Base-by-base conservation (phyloP, 371 early-diverging fungal genomes). In the Rhizopus arrhizus region DNA sequence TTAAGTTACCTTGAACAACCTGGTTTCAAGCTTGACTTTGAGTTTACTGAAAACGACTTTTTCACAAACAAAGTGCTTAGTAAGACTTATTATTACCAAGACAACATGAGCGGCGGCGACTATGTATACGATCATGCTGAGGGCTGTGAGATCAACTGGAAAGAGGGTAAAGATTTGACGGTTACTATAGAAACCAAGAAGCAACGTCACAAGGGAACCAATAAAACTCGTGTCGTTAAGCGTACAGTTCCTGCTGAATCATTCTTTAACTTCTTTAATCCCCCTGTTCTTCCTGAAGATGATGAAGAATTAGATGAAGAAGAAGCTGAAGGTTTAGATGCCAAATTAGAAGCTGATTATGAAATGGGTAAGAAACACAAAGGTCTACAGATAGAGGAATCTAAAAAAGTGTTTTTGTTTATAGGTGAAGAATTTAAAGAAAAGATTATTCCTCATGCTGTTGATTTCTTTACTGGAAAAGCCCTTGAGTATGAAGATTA, bases 401-500 rank as follows among this genome's bases (percentile, higher is more conserved):
- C 22, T 22, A 22, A 22, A 22, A 22, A 22, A 0, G 22, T 22
- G 22, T 22, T 2, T 22, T 22, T 22, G 22, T 22, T 22, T 22
- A 22, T 22, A 22, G 97, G 53, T 41, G 98, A 98, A 74, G 88
- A 93, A 73, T 86, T 98, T 81, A 97, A 96, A 86, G 95, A 96
- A 59, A 92, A 91, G 76, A 75, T 98, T 61, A 88, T 98, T 61
- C 96, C 99, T 54, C 88, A 87, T 67, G 99, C 99, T 61, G 80
- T 98, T 57, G 94, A 96, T 78, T 98, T 95, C 92, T 98, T 96
- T 82, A 97, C 98, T 16, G 99, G 99, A 66, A 91, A 92, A 74
- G 98, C 99, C 49, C 86, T 95, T 53, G 88, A 88, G 56, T 89
- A 89, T 70, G 89, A 87, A 60, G 91, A 88, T 58, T 78, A 85